Conservation (phyloP, 495 filamentous ascomycete genomes). For the Tuber microsphaerosporum region DNA sequence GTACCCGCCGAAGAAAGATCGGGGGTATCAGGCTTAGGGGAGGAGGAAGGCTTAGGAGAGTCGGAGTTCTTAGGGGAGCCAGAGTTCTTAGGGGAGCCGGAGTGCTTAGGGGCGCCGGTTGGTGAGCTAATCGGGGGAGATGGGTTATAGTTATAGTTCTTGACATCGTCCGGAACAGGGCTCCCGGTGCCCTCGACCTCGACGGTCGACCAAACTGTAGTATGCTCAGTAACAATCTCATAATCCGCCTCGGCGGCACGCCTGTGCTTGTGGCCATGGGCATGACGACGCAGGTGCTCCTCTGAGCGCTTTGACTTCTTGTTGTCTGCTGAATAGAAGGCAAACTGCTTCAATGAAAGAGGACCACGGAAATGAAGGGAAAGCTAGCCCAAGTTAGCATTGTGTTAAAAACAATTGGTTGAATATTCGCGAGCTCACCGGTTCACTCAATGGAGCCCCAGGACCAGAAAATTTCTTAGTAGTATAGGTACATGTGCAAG, state of each 20-base stretch:
- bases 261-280: conserved; percentile 43
- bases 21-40: neutral
- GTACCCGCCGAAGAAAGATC: neutral
- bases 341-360: conserved; percentile 55
- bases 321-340: conserved; percentile 52
- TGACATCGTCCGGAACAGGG: neutral
- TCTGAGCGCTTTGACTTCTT: conserved; percentile 41
- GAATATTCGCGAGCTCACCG: conserved; percentile 48
- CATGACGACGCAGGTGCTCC: conserved; percentile 42
- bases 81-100: no score
- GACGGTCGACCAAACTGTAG: neutral
- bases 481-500: conserved; percentile 51
- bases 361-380: conserved; percentile 66
- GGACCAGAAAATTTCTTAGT: conserved; percentile 47
- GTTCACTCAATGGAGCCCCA: conserved; percentile 59
- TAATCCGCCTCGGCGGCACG: conserved; percentile 5
- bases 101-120: no score
- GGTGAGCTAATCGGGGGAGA: neutral
- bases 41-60: neutral
- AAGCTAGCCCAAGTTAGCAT: conserved; percentile 46
- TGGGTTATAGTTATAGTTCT: neutral
- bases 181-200: neutral
- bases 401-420: conserved; percentile 4
- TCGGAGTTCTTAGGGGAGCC: no score
- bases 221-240: neutral